These are phyloP conservation scores for Colletotrichum endophyticum DNA, from an alignment of 2,329 filamentous ascomycete species.

Conservation along the genomic window DNA sequence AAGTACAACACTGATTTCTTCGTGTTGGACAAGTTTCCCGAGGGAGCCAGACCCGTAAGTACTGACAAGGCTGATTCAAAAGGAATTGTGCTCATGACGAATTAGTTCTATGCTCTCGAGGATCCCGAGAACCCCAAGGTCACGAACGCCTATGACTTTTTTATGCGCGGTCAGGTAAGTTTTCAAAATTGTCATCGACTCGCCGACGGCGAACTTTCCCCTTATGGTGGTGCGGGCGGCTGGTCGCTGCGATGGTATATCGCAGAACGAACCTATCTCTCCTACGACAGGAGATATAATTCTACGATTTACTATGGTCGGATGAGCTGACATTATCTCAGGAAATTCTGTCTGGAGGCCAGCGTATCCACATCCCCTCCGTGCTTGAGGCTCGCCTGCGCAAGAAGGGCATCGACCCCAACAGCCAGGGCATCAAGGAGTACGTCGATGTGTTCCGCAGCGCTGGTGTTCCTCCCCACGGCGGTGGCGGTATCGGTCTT, in stretches of 20 bases:
- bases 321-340: conserved; percentile 38
- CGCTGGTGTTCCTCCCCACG: conserved; percentile 88
- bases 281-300: accelerated
- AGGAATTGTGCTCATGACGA: background rate
- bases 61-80: background rate
- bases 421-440: conserved; percentile 78
- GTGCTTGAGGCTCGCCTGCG: conserved; percentile 81
- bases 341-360: conserved; percentile 83
- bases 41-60: conserved; percentile 71
- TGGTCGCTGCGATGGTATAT: background rate
- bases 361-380: conserved; percentile 80
- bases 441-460: conserved; percentile 83
- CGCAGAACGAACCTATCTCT: background rate
- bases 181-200: background rate
- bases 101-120: conserved; percentile 82
- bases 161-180: conserved; percentile 72
- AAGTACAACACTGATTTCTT: conserved; percentile 98
- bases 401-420: conserved; percentile 80
- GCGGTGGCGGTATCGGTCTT: conserved; percentile 86
- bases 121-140: conserved; percentile 69
- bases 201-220: background rate
- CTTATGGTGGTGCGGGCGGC: background rate
- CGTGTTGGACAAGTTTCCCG: conserved; percentile 94
- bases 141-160: conserved; percentile 79
- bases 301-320: background rate